Percentiles rank a stretch among this genome's conserved stretches.
Conservation (phyloP, 768 basidiomycete genomes). For the Podaxis rugospora region DNA sequence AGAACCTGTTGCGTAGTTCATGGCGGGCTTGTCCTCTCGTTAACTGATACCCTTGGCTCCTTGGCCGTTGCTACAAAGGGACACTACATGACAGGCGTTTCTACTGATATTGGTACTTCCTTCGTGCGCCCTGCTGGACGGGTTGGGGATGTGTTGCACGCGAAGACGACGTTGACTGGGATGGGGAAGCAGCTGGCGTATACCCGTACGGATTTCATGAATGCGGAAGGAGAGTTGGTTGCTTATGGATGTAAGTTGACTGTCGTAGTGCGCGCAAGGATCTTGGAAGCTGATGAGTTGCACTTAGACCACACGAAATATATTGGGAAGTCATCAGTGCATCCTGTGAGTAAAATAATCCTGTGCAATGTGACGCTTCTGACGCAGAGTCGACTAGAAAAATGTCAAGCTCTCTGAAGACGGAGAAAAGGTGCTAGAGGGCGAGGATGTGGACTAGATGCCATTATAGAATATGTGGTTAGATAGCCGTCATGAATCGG, state of each 20-base stretch:
- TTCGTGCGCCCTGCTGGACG: slow-evolving; percentile 77
- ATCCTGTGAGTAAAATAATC: slow-evolving; percentile 27
- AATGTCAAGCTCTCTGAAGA: slow-evolving; percentile 79
- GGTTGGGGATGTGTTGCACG: slow-evolving; percentile 60
- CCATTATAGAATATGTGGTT: neutral
- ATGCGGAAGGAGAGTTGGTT: slow-evolving; percentile 59
- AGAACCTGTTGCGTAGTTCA: slow-evolving; percentile 45
- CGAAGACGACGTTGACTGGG: slow-evolving; percentile 62
- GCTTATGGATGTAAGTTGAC: slow-evolving; percentile 72
- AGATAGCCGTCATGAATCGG: slow-evolving; percentile 6
- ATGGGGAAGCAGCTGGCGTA: slow-evolving; percentile 79
- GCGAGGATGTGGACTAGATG: slow-evolving; percentile 42
- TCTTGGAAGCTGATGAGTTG: neutral
- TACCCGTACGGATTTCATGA: slow-evolving; percentile 74
- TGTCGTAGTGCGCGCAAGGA: neutral
- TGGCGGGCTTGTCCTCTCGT: slow-evolving; percentile 75
- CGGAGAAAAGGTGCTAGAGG: slow-evolving; percentile 67
- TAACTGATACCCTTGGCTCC: slow-evolving; percentile 83
- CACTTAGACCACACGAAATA: slow-evolving; percentile 79
- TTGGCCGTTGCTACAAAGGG: slow-evolving; percentile 80
- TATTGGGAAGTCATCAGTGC: slow-evolving; percentile 61
- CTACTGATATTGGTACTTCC: slow-evolving; percentile 75
- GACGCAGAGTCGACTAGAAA: slow-evolving; percentile 35
- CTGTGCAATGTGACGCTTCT: neutral
- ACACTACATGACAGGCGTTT: slow-evolving; percentile 85